These are phyloP conservation scores for Macrophomina phaseolina DNA, from an alignment of 2,329 filamentous ascomycete species.

Conservation along the genomic window DNA sequence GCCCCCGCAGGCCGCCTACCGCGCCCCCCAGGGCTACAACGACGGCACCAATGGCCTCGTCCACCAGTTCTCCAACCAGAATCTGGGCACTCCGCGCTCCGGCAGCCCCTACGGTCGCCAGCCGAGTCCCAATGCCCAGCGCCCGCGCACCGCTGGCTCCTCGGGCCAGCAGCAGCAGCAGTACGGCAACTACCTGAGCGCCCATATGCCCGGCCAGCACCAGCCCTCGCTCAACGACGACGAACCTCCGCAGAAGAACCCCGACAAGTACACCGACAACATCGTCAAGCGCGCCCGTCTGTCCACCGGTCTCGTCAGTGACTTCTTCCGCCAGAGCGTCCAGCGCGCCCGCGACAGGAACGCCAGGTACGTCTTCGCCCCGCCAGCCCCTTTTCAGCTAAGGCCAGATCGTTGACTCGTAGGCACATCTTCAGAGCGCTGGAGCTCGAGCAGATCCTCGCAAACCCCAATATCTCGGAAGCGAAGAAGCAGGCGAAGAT, in stretches of 20 bases:
- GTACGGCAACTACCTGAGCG: constrained; percentile 70
- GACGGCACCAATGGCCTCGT: constrained; percentile 90
- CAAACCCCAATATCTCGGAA: constrained; percentile 75
- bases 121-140: constrained; percentile 69
- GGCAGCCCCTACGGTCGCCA: constrained; percentile 72
- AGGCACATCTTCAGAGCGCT: constrained; percentile 68
- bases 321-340: constrained; percentile 98
- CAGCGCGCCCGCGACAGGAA: constrained; percentile 95
- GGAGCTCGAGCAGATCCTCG: constrained; percentile 85
- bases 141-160: constrained; percentile 83
- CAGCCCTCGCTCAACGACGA: constrained; percentile 62
- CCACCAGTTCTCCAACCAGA: constrained; percentile 97
- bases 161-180: constrained; percentile 62
- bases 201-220: constrained; percentile 68
- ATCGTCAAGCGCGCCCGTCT: constrained; percentile 75
- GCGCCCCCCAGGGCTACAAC: constrained; percentile 67
- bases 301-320: constrained; percentile 68
- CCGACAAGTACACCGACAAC: constrained; percentile 86
- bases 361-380: constrained; percentile 70
- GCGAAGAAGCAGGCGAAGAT: constrained; percentile 83
- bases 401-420: constrained; percentile 34
- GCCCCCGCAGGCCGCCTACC: constrained; percentile 62
- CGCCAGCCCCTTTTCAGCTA: not conserved
- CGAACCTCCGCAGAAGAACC: constrained; percentile 76
- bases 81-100: constrained; percentile 74